Percentiles rank a stretch among this genome's conserved stretches.
Conservation (phyloP, 2,329 filamentous ascomycete genomes). For the Cladosporium sp. region DNA sequence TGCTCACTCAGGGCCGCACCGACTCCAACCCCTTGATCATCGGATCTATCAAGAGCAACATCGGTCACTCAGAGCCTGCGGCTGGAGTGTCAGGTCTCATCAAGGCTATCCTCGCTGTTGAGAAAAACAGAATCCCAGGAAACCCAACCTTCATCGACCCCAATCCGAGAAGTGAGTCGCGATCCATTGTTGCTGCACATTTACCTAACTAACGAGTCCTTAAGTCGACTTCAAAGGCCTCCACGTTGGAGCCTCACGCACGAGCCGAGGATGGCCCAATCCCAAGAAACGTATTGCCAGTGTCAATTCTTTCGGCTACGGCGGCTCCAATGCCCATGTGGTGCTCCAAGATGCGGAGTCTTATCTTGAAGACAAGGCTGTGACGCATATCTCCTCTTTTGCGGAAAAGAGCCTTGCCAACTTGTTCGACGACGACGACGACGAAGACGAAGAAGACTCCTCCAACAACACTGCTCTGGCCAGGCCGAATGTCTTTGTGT, state of each 20-base stretch:
- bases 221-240: neutral
- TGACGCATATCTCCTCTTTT: too few relatives aligned
- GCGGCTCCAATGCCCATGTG: slow-evolving; percentile 32
- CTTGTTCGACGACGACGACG: too few relatives aligned
- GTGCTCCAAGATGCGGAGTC: slow-evolving; percentile 18
- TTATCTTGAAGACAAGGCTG: too few relatives aligned
- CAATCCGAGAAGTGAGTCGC: slow-evolving; percentile 22
- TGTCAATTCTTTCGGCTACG: slow-evolving; percentile 30
- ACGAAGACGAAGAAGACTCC: too few relatives aligned
- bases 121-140: slow-evolving; percentile 28
- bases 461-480: too few relatives aligned
- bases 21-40: neutral
- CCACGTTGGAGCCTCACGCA: neutral
- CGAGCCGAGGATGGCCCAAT: slow-evolving; percentile 29
- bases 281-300: slow-evolving; percentile 12
- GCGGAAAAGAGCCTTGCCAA: slow-evolving; percentile 1
- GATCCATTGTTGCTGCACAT: neutral
- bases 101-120: slow-evolving; percentile 26
- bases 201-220: neutral
- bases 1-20: slow-evolving; percentile 5
- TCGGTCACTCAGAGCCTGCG: slow-evolving; percentile 25
- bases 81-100: slow-evolving; percentile 19
- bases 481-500: neutral
- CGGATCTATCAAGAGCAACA: slow-evolving; percentile 13
- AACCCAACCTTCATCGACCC: slow-evolving; percentile 26